Conservation (phyloP, 495 filamentous ascomycete genomes). For the Xylaria nigripes region DNA sequence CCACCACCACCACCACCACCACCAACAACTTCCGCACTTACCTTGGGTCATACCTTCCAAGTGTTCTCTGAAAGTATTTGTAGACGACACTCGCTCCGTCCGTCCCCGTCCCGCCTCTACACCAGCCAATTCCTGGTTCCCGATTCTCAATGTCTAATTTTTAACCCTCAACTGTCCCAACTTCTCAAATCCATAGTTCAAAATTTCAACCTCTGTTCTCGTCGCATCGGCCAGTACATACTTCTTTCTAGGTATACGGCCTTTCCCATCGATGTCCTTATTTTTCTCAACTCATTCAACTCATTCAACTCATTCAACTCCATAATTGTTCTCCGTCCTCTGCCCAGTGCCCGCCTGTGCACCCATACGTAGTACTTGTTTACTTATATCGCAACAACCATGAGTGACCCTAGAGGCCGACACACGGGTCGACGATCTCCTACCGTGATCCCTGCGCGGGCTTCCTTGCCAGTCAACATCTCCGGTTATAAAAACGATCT, state of each 20-base stretch:
- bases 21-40: not conserved
- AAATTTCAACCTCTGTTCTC: no score
- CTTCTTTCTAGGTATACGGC: not conserved
- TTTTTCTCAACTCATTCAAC: no score
- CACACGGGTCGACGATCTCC: slow-evolving; percentile 35
- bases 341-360: not conserved
- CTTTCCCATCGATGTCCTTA: no score
- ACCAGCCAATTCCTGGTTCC: not conserved
- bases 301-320: not conserved
- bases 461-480: slow-evolving; percentile 37
- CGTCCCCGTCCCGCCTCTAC: not conserved
- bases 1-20: not conserved
- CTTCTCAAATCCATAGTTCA: no score
- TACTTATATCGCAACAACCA: slow-evolving; percentile 11
- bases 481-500: slow-evolving; percentile 36
- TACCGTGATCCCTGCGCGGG: slow-evolving; percentile 37
- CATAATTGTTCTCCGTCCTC: no score
- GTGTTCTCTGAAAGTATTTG: not conserved
- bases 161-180: no score
- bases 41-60: not conserved
- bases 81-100: not conserved
- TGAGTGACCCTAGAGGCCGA: slow-evolving; percentile 37
- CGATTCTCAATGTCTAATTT: not conserved
- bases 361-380: not conserved
- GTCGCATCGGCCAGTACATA: no score